These are phyloP conservation scores for Veloboletus limbatus DNA, from an alignment of 1,284 basidiomycete genomes.

Conservation along the genomic window DNA sequence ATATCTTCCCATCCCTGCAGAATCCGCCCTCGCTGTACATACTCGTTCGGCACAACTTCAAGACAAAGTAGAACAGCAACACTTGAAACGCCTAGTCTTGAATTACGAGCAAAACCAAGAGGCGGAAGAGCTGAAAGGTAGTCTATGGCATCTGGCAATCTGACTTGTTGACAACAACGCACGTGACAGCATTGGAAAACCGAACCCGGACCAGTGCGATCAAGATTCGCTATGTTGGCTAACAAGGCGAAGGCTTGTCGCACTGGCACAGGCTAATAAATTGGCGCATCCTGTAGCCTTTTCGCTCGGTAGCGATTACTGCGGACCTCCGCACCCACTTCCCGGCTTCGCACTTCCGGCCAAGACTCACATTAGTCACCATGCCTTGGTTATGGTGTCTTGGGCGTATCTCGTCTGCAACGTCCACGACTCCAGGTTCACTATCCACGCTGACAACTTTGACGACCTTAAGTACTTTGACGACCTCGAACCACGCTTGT, in stretches of 20 bases:
- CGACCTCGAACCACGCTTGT: slow-evolving; percentile 14
- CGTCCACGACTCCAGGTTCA: slow-evolving; percentile 18
- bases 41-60: slow-evolving; percentile 87
- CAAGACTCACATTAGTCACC: slow-evolving; percentile 19
- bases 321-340: slow-evolving; percentile 24
- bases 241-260: slow-evolving; percentile 21
- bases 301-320: slow-evolving; percentile 25
- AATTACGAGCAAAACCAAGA: slow-evolving; percentile 85
- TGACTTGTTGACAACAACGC: slow-evolving; percentile 8
- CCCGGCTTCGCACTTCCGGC: slow-evolving; percentile 20
- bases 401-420: slow-evolving; percentile 12
- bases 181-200: slow-evolving; percentile 56
- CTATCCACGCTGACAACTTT: slow-evolving; percentile 21
- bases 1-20: slow-evolving; percentile 82
- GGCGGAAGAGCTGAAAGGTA: slow-evolving; percentile 74
- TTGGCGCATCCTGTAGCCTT: slow-evolving; percentile 21
- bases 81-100: slow-evolving; percentile 89
- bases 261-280: slow-evolving; percentile 15
- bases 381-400: slow-evolving; percentile 14
- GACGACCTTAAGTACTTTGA: slow-evolving; percentile 32
- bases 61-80: slow-evolving; percentile 93
- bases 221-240: slow-evolving; percentile 72
- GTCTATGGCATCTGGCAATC: slow-evolving; percentile 1
- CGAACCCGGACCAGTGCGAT: slow-evolving; percentile 61
- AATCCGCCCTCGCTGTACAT: slow-evolving; percentile 84